These are phyloP conservation scores for Nicotiana knightiana DNA, from an alignment of 257 asterid genomes.

Conservation along the genomic window DNA sequence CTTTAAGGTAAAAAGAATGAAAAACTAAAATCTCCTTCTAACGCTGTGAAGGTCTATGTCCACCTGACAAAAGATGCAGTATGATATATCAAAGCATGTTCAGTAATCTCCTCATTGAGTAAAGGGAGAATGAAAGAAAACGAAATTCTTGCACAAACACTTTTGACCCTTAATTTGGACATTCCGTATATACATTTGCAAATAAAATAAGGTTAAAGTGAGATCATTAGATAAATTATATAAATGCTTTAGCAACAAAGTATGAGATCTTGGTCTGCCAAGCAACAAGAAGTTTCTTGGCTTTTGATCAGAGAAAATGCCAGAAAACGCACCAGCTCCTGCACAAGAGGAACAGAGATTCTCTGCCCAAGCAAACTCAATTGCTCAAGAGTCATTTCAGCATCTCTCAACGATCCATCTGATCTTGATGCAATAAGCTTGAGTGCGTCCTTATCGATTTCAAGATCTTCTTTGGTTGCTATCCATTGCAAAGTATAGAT, in stretches of 20 bases:
- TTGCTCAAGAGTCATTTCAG: conserved; percentile 93
- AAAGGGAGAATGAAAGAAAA: neutral
- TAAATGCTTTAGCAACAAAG: conserved; percentile 1
- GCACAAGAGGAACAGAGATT: conserved; percentile 66
- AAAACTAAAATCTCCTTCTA: neutral
- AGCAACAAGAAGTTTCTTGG: neutral
- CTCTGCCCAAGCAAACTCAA: conserved; percentile 79
- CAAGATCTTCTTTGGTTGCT: conserved; percentile 68
- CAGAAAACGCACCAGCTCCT: conserved; percentile 45
- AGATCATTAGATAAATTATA: neutral
- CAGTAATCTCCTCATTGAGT: neutral
- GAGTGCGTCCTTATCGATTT: conserved; percentile 71
- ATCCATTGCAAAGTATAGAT: conserved; percentile 65
- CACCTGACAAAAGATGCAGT: neutral
- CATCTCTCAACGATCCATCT: conserved; percentile 87
- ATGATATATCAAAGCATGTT: neutral
- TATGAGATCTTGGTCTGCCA: neutral
- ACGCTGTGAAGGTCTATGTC: neutral
- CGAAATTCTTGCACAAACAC: neutral
- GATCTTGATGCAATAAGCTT: conserved; percentile 86
- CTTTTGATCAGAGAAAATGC: neutral
- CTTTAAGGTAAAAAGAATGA: neutral
- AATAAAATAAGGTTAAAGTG: conserved; percentile 3
- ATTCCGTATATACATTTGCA: neutral
- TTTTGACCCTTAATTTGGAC: neutral